Evolutionary conservation across 1,139 yeast species (phyloP).

Genomic region (Magnusiomyces suaveolens): DNA sequence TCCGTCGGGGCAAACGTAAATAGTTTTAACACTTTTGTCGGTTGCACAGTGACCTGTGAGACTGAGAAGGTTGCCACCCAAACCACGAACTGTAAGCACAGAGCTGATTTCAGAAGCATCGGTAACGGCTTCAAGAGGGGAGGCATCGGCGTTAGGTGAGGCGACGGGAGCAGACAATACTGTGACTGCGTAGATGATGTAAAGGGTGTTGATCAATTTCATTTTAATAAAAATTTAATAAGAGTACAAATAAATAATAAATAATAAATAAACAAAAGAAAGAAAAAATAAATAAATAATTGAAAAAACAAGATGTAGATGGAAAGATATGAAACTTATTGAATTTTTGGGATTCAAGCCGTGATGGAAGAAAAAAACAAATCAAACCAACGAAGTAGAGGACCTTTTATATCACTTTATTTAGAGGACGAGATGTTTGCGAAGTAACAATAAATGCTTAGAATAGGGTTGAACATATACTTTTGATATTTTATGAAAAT

Average conservation of each 20-base stretch:
- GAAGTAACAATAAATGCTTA: no score
- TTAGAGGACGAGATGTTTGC: no score
- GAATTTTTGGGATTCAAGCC: neutral
- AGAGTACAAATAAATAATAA: no score
- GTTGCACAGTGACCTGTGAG: neutral
- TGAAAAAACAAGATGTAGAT: no score
- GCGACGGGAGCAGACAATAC: slow-evolving; percentile 1
- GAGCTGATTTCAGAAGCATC: neutral
- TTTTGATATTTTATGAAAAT: no score
- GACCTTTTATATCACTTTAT: no score
- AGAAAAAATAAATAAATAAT: no score
- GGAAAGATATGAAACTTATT: neutral
- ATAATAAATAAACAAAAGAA: neutral
- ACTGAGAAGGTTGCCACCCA: neutral
- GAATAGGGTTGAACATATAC: no score
- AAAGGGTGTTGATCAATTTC: slow-evolving; percentile 5
- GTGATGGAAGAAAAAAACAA: neutral
- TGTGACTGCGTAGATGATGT: slow-evolving; percentile 1
- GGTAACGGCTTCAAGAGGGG: neutral
- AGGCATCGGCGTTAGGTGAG: neutral
- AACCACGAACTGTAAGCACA: neutral
- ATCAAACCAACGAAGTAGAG: no score
- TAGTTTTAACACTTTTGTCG: neutral
- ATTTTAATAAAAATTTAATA: neutral
- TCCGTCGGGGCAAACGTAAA: slow-evolving; percentile 4